phyloP scores from a whole-genome alignment of 371 early-diverging fungal species.

The Lichtheimia hyalospora region DNA sequence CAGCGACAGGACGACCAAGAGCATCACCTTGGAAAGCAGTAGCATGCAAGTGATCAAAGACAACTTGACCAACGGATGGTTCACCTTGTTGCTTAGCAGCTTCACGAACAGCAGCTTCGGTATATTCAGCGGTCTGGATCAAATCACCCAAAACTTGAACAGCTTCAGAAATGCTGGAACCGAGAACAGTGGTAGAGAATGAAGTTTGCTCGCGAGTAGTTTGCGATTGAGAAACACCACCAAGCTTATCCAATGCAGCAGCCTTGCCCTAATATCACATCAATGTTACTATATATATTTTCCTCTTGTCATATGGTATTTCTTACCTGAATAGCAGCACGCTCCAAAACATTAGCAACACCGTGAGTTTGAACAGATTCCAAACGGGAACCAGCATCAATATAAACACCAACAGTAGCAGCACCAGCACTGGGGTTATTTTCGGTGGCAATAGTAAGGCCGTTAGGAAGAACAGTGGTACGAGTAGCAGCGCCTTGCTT shows the following conservation, averaged over 20 bases:
- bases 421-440: constrained; percentile 81
- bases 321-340: constrained; percentile 91
- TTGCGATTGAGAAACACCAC: constrained; percentile 89
- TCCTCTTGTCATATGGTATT: not conserved
- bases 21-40: constrained; percentile 88
- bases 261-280: constrained; percentile 12
- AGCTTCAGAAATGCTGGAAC: constrained; percentile 71
- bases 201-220: constrained; percentile 95
- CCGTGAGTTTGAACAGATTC: constrained; percentile 88
- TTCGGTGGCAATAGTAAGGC: constrained; percentile 92
- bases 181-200: constrained; percentile 87
- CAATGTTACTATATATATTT: not conserved
- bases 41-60: constrained; percentile 86
- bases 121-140: constrained; percentile 79
- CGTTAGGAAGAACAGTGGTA: constrained; percentile 83
- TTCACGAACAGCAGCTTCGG: constrained; percentile 82
- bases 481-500: constrained; percentile 51
- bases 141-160: constrained; percentile 89
- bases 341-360: constrained; percentile 93
- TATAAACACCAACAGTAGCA: constrained; percentile 96
- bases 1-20: constrained; percentile 89
- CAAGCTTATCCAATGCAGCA: constrained; percentile 77
- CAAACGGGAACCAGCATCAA: constrained; percentile 90
- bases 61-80: constrained; percentile 88
- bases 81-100: constrained; percentile 89